A percentile compares a stretch with the other conserved stretches of the same genome.
These are phyloP conservation scores for Flaveria sonorensis DNA, from an alignment of 129 eudicot genomes.

Conservation along the genomic window DNA sequence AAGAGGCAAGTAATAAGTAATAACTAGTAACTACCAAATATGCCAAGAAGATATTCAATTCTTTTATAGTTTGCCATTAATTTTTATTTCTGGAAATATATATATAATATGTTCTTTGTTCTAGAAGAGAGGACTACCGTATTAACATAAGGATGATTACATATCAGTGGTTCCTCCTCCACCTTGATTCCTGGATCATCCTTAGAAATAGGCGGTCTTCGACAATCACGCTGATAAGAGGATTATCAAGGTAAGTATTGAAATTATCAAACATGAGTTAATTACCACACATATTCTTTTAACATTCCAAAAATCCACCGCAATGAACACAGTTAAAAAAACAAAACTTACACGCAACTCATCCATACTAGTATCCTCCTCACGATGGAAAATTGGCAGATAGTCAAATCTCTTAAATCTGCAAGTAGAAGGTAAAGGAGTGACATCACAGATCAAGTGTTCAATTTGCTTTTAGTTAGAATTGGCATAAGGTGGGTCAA, in stretches of 20 bases:
- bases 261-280: background rate
- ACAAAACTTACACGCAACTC: constrained; percentile 73
- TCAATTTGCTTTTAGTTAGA: constrained; percentile 1
- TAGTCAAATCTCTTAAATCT: constrained; percentile 88
- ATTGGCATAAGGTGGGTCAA: background rate
- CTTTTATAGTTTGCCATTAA: background rate
- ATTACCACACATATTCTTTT: background rate
- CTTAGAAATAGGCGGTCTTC: constrained; percentile 89
- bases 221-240: constrained; percentile 74
- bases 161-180: constrained; percentile 83
- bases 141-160: constrained; percentile 92
- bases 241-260: constrained; percentile 7
- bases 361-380: constrained; percentile 80
- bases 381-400: constrained; percentile 93
- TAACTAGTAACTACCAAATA: background rate
- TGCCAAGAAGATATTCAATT: background rate
- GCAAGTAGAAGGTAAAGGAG: constrained; percentile 35
- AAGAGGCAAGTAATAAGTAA: background rate
- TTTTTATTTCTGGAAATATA: background rate
- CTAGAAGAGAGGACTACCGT: constrained; percentile 58
- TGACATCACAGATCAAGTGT: constrained; percentile 13
- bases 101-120: background rate
- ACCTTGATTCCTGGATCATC: constrained; percentile 79
- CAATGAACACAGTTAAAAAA: background rate
- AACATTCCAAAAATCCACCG: background rate